These are phyloP conservation scores for Cladosporium colombiae DNA, from an alignment of 2,329 filamentous ascomycete species.

Conservation along the genomic window DNA sequence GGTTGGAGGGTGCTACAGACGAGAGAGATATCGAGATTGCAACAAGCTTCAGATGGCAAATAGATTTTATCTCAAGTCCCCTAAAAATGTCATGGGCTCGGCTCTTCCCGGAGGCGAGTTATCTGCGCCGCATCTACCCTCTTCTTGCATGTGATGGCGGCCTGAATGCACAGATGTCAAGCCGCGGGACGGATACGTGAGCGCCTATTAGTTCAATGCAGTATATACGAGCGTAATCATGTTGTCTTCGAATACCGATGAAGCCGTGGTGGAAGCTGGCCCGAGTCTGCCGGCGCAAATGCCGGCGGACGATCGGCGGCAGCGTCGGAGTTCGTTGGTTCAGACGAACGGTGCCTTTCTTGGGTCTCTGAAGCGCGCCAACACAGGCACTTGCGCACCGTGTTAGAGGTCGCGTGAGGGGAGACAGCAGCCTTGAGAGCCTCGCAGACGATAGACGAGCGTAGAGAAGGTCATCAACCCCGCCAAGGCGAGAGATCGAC, in stretches of 20 bases:
- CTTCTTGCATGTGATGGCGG: background rate
- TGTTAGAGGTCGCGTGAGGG: conserved; percentile 11
- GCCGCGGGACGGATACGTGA: background rate
- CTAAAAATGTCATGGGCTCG: conserved; percentile 2
- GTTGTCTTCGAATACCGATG: background rate
- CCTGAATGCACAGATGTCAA: background rate
- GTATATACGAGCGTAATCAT: background rate
- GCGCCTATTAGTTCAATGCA: background rate
- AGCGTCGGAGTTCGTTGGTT: background rate
- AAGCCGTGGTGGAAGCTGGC: conserved; percentile 2
- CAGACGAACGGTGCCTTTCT: background rate
- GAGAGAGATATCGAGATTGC: background rate
- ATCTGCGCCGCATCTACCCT: background rate
- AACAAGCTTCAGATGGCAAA: background rate
- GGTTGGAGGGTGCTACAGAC: no score
- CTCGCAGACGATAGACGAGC: conserved; percentile 5
- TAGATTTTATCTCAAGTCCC: conserved; percentile 4
- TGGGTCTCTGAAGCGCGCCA: background rate
- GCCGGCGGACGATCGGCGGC: conserved; percentile 2
- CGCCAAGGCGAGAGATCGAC: conserved; percentile 16
- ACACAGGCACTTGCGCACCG: background rate
- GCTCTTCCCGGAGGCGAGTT: background rate
- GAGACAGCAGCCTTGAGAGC: background rate
- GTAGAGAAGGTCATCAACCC: conserved; percentile 16
- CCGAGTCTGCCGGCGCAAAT: background rate